Evolutionary conservation across 768 basidiomycete genomes (phyloP), one percentile per base, ranked within the genome.

Genomic region (Cystofilobasidium ferigula): DNA sequence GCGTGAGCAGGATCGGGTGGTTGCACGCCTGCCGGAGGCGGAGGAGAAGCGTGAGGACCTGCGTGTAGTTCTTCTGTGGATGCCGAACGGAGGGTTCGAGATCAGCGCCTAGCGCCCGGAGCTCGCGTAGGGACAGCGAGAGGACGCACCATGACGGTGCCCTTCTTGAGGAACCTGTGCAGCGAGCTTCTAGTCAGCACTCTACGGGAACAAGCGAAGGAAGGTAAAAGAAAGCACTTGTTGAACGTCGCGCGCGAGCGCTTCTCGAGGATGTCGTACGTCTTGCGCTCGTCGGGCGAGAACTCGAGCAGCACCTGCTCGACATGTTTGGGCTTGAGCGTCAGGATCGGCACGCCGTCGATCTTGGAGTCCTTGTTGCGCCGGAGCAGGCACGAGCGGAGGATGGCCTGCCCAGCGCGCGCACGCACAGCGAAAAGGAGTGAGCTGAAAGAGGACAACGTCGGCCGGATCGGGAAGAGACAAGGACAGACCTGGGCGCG

Each of bases 281-380:
- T 80, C 1, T 82, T 81, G 14, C 82, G 75, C 68, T 87, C 86
- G 71, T 86, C 85, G 28, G 76, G 68, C 0, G 81, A 77, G 71
- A 88, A 87, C 48, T 81, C 78, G 6, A 86, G 77, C 26, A 54
- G 28, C 28, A 30, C 51, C 51, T 54, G 28, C 14, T 5, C 51
- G 40, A 58, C 38, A 12, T 38, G 34, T 75, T 85, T 86, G 18
- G 76, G 72, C 6, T 85, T 85, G 35, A 88, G 77, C 64, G 84
- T 81, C 48, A 87, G 81, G n/a, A 88, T 76, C 26, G 78, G 80
- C 72, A 83, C 82, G 10, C 86, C 87, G 71, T 86, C 84, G 13
- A 89, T 76, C 71, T 76, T 76, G 0, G 82, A 81, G 66, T 85
- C 78, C 72, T 89, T 89, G 32, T 84, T 88, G 3, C 87, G 80